Evolutionary conservation across 2,329 filamentous ascomycete genomes (phyloP).

Genomic region (Aureobasidium melanogenum): DNA sequence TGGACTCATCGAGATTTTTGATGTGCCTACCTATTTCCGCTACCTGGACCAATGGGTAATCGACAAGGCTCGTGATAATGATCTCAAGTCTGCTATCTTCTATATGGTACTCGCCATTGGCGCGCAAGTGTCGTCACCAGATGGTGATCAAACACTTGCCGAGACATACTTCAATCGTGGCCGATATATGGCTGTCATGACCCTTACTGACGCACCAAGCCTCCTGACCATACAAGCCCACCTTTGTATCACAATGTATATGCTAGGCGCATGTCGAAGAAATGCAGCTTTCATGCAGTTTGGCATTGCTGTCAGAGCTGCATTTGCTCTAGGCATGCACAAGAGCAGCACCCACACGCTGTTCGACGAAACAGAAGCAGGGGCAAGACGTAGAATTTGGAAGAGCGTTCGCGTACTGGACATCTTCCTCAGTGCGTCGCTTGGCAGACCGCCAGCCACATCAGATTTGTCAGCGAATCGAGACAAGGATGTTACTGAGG

Average conservation of each 20-base stretch:
- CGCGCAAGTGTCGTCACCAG: constrained; percentile 28
- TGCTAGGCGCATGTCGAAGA: constrained; percentile 43
- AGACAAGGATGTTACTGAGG: constrained; percentile 16
- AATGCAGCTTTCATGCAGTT: constrained; percentile 46
- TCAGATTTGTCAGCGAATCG: constrained; percentile 41
- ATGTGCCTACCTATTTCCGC: constrained; percentile 16
- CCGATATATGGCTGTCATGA: constrained; percentile 35
- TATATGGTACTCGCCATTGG: constrained; percentile 45
- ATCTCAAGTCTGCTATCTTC: constrained; percentile 39
- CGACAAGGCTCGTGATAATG: constrained; percentile 20
- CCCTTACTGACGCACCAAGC: constrained; percentile 41
- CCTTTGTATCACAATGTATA: constrained; percentile 42
- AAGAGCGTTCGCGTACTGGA: constrained; percentile 45
- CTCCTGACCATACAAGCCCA: constrained; percentile 44
- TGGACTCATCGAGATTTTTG: constrained; percentile 41
- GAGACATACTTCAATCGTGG: constrained; percentile 42
- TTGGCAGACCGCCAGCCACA: constrained; percentile 45
- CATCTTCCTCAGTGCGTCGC: constrained; percentile 41
- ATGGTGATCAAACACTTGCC: constrained; percentile 29
- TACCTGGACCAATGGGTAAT: constrained; percentile 4
- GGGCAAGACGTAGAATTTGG: constrained; percentile 36
- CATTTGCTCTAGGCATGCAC: constrained; percentile 45
- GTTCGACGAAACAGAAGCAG: constrained; percentile 4
- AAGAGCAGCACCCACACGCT: constrained; percentile 13
- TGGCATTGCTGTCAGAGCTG: constrained; percentile 42